Evolutionary conservation across 2,329 filamentous ascomycete species (phyloP).

Genomic region (Basipetospora chlamydospora): DNA sequence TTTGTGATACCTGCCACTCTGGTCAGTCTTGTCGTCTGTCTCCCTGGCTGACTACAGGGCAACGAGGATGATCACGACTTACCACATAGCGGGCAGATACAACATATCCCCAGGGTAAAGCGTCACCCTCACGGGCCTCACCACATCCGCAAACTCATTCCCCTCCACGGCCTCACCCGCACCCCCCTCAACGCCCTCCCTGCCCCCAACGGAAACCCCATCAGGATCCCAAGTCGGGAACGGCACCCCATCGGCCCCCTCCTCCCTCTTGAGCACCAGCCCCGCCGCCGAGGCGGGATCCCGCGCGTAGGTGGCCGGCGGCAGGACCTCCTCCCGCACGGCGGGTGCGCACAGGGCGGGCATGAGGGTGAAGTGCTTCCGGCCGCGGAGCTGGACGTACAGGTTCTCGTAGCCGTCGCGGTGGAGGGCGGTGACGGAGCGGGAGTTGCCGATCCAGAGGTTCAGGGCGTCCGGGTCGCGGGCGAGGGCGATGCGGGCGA

Average conservation of each 20-base stretch:
- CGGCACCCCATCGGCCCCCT: constrained; percentile 31
- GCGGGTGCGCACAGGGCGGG: constrained; percentile 57
- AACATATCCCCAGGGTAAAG: constrained; percentile 64
- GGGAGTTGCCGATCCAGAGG: constrained; percentile 66
- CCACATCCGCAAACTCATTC: constrained; percentile 41
- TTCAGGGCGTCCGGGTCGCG: constrained; percentile 61
- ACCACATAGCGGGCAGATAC: constrained; percentile 72
- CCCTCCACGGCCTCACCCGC: constrained; percentile 61
- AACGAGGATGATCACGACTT: constrained; percentile 11
- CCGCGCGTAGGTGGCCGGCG: constrained; percentile 44
- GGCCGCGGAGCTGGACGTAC: constrained; percentile 60
- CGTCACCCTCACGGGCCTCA: constrained; percentile 49
- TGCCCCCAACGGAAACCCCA: constrained; percentile 9
- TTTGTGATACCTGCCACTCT: constrained; percentile 52
- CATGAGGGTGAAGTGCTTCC: constrained; percentile 61
- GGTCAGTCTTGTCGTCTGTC: background rate
- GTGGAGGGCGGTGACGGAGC: constrained; percentile 57
- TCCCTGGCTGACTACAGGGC: too few species aligned
- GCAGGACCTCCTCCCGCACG: constrained; percentile 47
- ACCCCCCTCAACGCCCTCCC: constrained; percentile 11
- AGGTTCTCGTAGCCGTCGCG: constrained; percentile 80
- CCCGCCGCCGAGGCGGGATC: constrained; percentile 13
- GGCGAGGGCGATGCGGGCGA: constrained; percentile 56
- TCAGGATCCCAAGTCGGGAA: constrained; percentile 61
- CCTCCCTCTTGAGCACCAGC: constrained; percentile 8